A percentile compares a stretch with the other conserved stretches of the same genome.
Evolutionary conservation across 176 grass and related monocot genomes (phyloP).

Genomic region (Tillandsia leiboldiana): DNA sequence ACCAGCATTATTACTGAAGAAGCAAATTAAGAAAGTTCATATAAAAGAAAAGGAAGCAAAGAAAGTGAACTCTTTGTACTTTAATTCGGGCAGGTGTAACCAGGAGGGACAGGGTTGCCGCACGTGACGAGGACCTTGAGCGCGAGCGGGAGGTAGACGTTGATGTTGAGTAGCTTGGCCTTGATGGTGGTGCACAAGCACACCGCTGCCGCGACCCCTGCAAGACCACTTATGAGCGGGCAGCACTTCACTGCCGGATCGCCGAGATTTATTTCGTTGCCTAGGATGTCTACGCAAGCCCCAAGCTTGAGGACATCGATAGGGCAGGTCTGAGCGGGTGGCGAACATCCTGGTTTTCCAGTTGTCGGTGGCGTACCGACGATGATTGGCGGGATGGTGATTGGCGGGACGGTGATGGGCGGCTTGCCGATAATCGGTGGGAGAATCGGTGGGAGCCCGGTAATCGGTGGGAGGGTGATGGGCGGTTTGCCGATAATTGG

Average conservation of each 20-base stretch:
- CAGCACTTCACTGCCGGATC: slow-evolving; percentile 51
- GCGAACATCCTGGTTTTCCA: slow-evolving; percentile 19
- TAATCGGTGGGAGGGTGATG: not conserved
- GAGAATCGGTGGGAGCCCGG: too few species aligned
- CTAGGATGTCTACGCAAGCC: slow-evolving; percentile 41
- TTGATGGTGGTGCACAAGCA: slow-evolving; percentile 74
- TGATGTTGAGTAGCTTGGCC: slow-evolving; percentile 45
- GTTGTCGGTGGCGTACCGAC: slow-evolving; percentile 8
- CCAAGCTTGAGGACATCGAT: slow-evolving; percentile 57
- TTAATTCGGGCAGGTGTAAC: slow-evolving; percentile 45
- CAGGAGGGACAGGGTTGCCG: slow-evolving; percentile 44
- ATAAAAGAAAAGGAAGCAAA: too few species aligned
- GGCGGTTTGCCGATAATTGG: too few species aligned
- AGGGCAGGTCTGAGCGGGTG: slow-evolving; percentile 38
- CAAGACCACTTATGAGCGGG: slow-evolving; percentile 30
- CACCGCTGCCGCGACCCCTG: slow-evolving; percentile 32
- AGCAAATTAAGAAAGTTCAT: too few species aligned
- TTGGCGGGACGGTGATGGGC: not conserved
- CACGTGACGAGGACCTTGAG: slow-evolving; percentile 45
- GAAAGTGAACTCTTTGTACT: too few species aligned
- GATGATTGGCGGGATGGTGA: not conserved
- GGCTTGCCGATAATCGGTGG: not conserved
- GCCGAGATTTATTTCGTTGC: slow-evolving; percentile 40
- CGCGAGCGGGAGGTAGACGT: slow-evolving; percentile 39
- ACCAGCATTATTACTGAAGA: too few species aligned